A percentile compares a stretch with the other conserved stretches of the same genome.
phyloP scores from a whole-genome alignment of 2,329 filamentous ascomycete genomes.

The Ophiostoma ips region DNA sequence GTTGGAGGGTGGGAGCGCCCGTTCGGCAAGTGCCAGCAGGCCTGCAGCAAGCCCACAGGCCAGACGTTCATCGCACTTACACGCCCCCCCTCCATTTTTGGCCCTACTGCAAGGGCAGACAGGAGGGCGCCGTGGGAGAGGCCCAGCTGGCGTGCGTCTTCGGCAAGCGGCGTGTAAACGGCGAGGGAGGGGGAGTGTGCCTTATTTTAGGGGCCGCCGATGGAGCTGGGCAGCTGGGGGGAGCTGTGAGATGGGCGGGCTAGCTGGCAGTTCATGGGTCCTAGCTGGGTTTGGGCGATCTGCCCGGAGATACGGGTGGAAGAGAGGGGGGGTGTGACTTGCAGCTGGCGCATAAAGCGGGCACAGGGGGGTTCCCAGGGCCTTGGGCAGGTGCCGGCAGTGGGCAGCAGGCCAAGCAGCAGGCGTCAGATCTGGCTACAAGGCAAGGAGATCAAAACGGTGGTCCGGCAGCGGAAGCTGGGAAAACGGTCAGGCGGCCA shows the following conservation, averaged over 20 bases:
- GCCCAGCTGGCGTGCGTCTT: not conserved
- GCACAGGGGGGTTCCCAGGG: not conserved
- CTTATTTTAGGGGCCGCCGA: slow-evolving; percentile 1
- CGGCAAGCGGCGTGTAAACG: slow-evolving; percentile 4
- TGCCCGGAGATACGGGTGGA: not conserved
- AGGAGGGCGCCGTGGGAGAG: not conserved
- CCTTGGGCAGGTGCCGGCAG: not conserved
- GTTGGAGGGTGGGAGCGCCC: slow-evolving; percentile 11
- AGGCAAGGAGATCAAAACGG: slow-evolving; percentile 6
- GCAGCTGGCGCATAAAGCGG: slow-evolving; percentile 5
- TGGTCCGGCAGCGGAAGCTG: not conserved
- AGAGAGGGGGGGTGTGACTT: not conserved
- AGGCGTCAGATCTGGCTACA: too few relatives aligned
- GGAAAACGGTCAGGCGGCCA: slow-evolving; percentile 5
- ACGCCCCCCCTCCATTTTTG: slow-evolving; percentile 10
- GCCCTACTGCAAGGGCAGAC: slow-evolving; percentile 11
- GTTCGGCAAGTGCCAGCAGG: slow-evolving; percentile 18
- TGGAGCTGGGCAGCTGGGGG: too few relatives aligned
- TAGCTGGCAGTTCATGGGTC: too few relatives aligned
- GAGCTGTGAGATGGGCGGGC: too few relatives aligned
- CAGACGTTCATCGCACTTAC: slow-evolving; percentile 2
- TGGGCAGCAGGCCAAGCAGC: too few relatives aligned
- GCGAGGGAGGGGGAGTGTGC: slow-evolving; percentile 12
- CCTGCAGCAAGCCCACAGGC: slow-evolving; percentile 17
- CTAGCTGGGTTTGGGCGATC: not conserved